phyloP scores from a whole-genome alignment of 2,329 filamentous ascomycete species.

The Aspergillus aculeatinus region DNA sequence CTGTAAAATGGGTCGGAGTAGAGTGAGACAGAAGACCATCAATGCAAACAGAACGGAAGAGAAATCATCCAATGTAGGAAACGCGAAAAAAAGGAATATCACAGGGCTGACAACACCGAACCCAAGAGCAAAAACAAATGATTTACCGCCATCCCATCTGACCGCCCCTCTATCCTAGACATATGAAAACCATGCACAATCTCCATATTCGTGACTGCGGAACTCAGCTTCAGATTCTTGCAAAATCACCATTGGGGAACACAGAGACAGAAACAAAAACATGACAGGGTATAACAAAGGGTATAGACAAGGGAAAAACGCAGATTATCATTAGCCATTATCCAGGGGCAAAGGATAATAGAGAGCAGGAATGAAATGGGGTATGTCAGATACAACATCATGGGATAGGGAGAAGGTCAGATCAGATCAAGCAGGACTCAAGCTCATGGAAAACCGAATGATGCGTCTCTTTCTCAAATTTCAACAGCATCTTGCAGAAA shows the following conservation, averaged over 20 bases:
- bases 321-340: slow-evolving; percentile 33
- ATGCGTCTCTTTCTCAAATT: neutral
- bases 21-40: neutral
- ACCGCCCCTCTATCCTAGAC: slow-evolving; percentile 23
- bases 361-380: slow-evolving; percentile 15
- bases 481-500: neutral
- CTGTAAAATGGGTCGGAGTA: neutral
- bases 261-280: slow-evolving; percentile 14
- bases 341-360: slow-evolving; percentile 18
- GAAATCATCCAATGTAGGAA: neutral
- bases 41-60: neutral
- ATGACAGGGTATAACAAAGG: slow-evolving; percentile 36
- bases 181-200: slow-evolving; percentile 18
- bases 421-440: neutral
- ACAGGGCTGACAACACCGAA: slow-evolving; percentile 6
- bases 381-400: slow-evolving; percentile 2
- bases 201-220: slow-evolving; percentile 16
- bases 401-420: neutral
- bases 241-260: slow-evolving; percentile 11
- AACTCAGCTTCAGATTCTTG: slow-evolving; percentile 10
- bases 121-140: slow-evolving; percentile 4
- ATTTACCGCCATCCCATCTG: slow-evolving; percentile 14
- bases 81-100: slow-evolving; percentile 3
- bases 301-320: slow-evolving; percentile 34
- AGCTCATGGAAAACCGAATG: neutral